A percentile compares a stretch with the other conserved stretches of the same genome.
These are phyloP conservation scores for Coemansia sp. DNA, from an alignment of 192 early-diverging fungal genomes.

Conservation along the genomic window DNA sequence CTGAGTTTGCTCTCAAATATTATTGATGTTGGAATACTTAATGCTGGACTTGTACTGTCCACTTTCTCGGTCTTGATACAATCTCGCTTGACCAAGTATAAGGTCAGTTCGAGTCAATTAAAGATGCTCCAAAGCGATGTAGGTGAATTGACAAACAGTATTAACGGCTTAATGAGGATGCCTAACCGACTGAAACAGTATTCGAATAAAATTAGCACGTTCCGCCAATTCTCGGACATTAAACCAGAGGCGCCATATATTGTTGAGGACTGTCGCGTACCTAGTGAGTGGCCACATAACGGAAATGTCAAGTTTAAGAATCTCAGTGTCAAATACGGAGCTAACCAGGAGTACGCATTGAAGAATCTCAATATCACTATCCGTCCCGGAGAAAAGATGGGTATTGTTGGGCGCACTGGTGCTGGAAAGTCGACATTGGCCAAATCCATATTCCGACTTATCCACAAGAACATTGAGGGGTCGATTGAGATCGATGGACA, in stretches of 20 bases:
- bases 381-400: conserved; percentile 64
- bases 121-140: not conserved
- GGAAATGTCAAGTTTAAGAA: conserved; percentile 64
- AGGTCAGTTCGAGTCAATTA: not conserved
- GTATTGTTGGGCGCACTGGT: conserved; percentile 79
- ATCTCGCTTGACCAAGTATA: conserved; percentile 13
- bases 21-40: conserved; percentile 53
- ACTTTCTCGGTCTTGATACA: conserved; percentile 20
- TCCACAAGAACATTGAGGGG: conserved; percentile 34
- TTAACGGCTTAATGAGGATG: not conserved
- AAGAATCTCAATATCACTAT: conserved; percentile 64
- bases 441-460: conserved; percentile 67
- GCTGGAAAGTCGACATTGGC: conserved; percentile 71
- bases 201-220: conserved; percentile 44
- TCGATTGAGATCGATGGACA: conserved; percentile 72
- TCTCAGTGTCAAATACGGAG: conserved; percentile 65
- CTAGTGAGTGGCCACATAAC: conserved; percentile 63
- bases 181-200: not conserved
- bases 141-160: not conserved
- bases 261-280: conserved; percentile 33
- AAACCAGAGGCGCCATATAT: conserved; percentile 44
- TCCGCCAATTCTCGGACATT: conserved; percentile 62
- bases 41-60: conserved; percentile 28
- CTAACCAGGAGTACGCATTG: conserved; percentile 57
- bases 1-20: conserved; percentile 63